Percentiles rank a stretch among this genome's conserved stretches.
These are phyloP conservation scores for Hansenula lynferdii DNA, from an alignment of 1,139 yeast genomes.

Conservation along the genomic window DNA sequence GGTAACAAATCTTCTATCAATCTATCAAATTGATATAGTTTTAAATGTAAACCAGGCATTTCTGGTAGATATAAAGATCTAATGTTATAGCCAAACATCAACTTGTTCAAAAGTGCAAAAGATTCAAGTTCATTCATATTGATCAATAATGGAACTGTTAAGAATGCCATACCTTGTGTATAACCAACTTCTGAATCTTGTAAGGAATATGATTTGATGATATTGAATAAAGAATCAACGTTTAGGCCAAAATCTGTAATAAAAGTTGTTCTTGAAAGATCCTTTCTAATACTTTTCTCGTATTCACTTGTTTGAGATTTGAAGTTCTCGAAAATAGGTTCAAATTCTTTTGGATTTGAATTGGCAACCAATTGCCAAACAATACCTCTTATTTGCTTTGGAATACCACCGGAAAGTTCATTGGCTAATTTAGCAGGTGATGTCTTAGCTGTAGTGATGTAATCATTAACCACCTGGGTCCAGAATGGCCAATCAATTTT, in stretches of 20 bases:
- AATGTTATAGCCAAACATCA: constrained; percentile 81
- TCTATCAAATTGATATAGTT: constrained; percentile 85
- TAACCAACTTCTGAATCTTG: constrained; percentile 94
- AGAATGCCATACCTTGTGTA: constrained; percentile 96
- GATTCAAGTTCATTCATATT: constrained; percentile 82
- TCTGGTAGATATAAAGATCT: constrained; percentile 77
- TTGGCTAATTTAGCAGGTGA: constrained; percentile 56
- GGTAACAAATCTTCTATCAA: constrained; percentile 69
- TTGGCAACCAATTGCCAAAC: constrained; percentile 91
- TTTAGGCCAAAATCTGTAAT: constrained; percentile 53
- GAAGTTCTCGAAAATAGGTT: constrained; percentile 51
- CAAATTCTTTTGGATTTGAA: constrained; percentile 72
- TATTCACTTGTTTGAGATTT: constrained; percentile 52
- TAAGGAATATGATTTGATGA: constrained; percentile 78
- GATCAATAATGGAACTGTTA: constrained; percentile 78
- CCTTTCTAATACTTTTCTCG: constrained; percentile 76
- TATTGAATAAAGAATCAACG: constrained; percentile 60
- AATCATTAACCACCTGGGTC: constrained; percentile 76
- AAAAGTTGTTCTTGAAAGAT: constrained; percentile 79
- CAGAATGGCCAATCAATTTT: constrained; percentile 85
- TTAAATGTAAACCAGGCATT: constrained; percentile 88
- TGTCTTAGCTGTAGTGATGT: constrained; percentile 56
- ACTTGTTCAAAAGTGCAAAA: constrained; percentile 70
- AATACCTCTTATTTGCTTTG: constrained; percentile 79
- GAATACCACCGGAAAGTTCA: constrained; percentile 73